Conservation (phyloP, 192 early-diverging fungal species). For the Backusella tuberculispora region DNA sequence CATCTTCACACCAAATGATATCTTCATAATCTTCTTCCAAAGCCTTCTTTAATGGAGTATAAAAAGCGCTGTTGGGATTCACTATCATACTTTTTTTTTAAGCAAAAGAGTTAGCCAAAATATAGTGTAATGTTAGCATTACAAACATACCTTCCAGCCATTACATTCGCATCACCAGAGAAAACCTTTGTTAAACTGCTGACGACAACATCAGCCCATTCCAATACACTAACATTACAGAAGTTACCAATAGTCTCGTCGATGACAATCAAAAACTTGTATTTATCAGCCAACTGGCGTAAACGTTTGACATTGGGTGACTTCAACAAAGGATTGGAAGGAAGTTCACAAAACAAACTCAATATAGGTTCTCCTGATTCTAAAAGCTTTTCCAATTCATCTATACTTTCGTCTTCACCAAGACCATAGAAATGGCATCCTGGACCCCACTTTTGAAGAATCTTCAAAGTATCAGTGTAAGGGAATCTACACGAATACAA, state of each 20-base stretch:
- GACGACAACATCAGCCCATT: constrained; percentile 86
- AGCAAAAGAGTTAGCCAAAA: not conserved
- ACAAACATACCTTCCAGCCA: constrained; percentile 85
- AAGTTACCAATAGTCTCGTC: constrained; percentile 98
- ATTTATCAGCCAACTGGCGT: constrained; percentile 71
- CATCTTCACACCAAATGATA: constrained; percentile 88
- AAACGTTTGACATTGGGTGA: constrained; percentile 79
- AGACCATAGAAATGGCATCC: constrained; percentile 89
- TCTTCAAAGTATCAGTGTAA: constrained; percentile 96
- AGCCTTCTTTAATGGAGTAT: constrained; percentile 57
- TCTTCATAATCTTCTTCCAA: constrained; percentile 77
- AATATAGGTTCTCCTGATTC: constrained; percentile 68
- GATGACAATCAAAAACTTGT: constrained; percentile 81
- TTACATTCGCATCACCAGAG: constrained; percentile 95
- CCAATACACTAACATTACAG: constrained; percentile 80
- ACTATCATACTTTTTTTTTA: constrained; percentile 61
- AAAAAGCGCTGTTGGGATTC: constrained; percentile 69
- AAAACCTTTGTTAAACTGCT: constrained; percentile 95
- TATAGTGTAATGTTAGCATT: not conserved
- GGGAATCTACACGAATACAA: constrained; percentile 66
- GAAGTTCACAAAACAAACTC: constrained; percentile 92
- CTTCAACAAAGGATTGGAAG: constrained; percentile 90
- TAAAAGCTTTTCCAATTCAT: constrained; percentile 68
- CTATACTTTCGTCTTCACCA: constrained; percentile 77
- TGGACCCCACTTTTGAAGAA: constrained; percentile 92